These are phyloP conservation scores for Triticum timopheevii DNA, from an alignment of 176 grass and related monocot species.

Conservation along the genomic window DNA sequence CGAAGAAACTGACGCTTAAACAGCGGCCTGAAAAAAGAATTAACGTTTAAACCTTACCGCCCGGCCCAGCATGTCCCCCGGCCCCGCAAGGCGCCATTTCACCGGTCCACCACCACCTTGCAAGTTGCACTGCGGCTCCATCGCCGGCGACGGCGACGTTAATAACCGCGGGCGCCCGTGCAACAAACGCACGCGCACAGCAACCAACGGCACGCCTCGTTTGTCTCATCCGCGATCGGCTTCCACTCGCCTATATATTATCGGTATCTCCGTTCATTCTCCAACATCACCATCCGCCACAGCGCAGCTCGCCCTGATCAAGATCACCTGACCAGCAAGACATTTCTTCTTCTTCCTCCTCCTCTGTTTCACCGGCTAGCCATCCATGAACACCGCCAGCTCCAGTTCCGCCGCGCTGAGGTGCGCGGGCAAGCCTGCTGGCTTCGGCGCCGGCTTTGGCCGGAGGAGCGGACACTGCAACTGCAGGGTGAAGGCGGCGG, in stretches of 20 bases:
- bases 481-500: constrained; percentile 6
- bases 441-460: not conserved
- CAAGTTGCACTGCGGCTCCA: too few relatives aligned
- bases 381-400: constrained; percentile 19
- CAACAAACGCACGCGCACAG: not conserved
- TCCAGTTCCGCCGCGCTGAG: not conserved
- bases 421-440: not conserved
- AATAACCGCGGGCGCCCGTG: not conserved
- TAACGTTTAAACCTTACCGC: not conserved
- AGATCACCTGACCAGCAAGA: not conserved
- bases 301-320: not conserved
- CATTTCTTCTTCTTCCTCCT: not conserved
- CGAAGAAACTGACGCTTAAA: not conserved
- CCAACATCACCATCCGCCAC: not conserved
- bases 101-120: not conserved
- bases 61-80: not conserved
- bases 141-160: constrained; percentile 3
- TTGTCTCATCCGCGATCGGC: not conserved
- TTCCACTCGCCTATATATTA: not conserved
- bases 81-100: not conserved
- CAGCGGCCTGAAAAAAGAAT: too few relatives aligned
- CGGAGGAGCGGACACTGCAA: not conserved
- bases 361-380: not conserved
- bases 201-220: not conserved
- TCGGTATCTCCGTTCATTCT: not conserved